Percentiles rank a stretch among this genome's conserved stretches.
phyloP scores from a whole-genome alignment of 192 early-diverging fungal genomes.

The Coemansia sp. region DNA sequence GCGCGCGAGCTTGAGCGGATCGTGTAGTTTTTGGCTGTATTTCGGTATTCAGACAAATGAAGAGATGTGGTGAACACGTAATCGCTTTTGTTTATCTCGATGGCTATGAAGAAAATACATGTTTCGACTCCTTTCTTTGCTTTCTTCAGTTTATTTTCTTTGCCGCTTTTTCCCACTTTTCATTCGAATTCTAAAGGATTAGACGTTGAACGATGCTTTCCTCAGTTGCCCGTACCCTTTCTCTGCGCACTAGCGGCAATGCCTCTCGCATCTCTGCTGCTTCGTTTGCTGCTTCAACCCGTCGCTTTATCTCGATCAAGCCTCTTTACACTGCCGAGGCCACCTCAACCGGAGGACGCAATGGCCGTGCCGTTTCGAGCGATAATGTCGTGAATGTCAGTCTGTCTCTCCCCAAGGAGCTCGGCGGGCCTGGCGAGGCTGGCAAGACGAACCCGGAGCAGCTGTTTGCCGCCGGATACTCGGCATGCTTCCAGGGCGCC shows the following conservation, averaged over 20 bases:
- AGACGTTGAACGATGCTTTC: constrained; percentile 19
- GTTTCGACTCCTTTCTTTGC: too few relatives aligned
- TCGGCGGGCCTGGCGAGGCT: constrained; percentile 56
- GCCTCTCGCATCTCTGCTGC: constrained; percentile 7
- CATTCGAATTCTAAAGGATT: constrained; percentile 15
- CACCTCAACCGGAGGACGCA: constrained; percentile 57
- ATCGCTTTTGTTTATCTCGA: too few relatives aligned
- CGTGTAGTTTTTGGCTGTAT: constrained; percentile 57
- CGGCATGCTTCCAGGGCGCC: constrained; percentile 63
- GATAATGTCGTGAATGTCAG: constrained; percentile 53
- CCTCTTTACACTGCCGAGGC: constrained; percentile 62
- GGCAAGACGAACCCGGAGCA: constrained; percentile 63
- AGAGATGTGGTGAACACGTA: too few relatives aligned
- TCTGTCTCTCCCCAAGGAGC: constrained; percentile 59
- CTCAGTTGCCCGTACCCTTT: constrained; percentile 33
- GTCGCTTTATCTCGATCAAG: constrained; percentile 50
- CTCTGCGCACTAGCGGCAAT: constrained; percentile 24
- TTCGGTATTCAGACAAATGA: too few relatives aligned
- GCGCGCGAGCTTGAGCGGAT: constrained; percentile 96
- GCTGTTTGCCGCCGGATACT: constrained; percentile 58
- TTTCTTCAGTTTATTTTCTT: too few relatives aligned
- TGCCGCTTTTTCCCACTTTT: too few relatives aligned
- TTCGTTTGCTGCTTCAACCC: constrained; percentile 14
- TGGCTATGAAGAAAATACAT: neutral
- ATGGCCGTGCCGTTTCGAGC: constrained; percentile 59